Base-by-base conservation (phyloP, 1,139 yeast genomes). In the Suhomyces terraborum region DNA sequence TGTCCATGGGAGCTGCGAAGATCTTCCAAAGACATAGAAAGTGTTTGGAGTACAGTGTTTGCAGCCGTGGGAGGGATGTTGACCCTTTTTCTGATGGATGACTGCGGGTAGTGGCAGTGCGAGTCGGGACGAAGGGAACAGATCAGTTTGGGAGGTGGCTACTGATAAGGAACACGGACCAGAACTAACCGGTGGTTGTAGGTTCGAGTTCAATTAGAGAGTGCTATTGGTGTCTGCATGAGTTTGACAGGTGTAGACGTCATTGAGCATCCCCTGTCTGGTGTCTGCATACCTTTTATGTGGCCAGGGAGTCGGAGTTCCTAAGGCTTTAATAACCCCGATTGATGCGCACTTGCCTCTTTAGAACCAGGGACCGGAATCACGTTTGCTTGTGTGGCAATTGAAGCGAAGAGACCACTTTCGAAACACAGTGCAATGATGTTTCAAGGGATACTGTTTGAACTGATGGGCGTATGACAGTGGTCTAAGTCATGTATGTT, bases 1-100 rank as follows among this genome's bases (percentile, higher is more conserved):
- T 61, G 63, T 45, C 54, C 34, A 18, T 27, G 35, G 23, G 19
- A n/a, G 18, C 21, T 13, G 23, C 39, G 36, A 13, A 26, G 18
- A 27, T 29, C 36, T 12, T 36, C 38, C 33, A 34, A 30, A 13
- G 43, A 36, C 40, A 40, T 41, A n/a, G 10, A 31, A 27, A 26
- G 5, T 8, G 26, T 23, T 13, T 17, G 23, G 17, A 20, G 2
- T 8, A 25, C 20, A 31, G 29, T 8, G 26, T 13, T 32, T 32
- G 35, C 35, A 32, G 35, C 35, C 35, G 35, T 24, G 10, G 21
- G 18, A 14, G 5, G 26, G 10, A 17, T 18, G 35, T 32, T 32
- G 28, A 32, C 35, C 35, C 35, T 32, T 32, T 32, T 32, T 32
- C 28, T 32, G 28, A 17, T 24, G 35, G 28, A 32, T 32, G 35